phyloP scores from a whole-genome alignment of 2,329 filamentous ascomycete genomes.

The Paradendryphiella salina region DNA sequence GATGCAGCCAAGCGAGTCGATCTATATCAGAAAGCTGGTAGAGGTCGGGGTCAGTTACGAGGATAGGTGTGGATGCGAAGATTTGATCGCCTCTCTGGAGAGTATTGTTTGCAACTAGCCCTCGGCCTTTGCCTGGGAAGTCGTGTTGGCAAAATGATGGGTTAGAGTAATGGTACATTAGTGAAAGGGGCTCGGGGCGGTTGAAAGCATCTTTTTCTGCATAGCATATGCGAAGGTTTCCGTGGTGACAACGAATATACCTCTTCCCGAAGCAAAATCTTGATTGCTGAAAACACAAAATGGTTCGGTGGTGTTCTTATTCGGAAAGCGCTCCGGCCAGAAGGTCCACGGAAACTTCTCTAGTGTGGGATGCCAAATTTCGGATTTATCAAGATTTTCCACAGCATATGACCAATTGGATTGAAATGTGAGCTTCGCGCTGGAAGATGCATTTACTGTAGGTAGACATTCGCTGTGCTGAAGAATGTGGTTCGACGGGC shows the following conservation, averaged over 20 bases:
- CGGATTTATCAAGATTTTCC: constrained; percentile 29
- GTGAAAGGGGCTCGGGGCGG: constrained; percentile 20
- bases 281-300: constrained; percentile 40
- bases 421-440: constrained; percentile 14
- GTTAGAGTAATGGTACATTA: constrained; percentile 31
- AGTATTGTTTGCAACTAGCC: constrained; percentile 42
- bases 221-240: constrained; percentile 32
- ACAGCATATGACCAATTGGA: constrained; percentile 25
- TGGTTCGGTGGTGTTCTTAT: constrained; percentile 29
- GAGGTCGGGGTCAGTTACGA: constrained; percentile 34
- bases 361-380: constrained; percentile 18
- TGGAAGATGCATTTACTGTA: constrained; percentile 7
- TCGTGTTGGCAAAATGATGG: constrained; percentile 37
- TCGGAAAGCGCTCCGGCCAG: constrained; percentile 40
- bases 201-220: constrained; percentile 38
- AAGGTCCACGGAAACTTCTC: constrained; percentile 41
- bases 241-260: constrained; percentile 39
- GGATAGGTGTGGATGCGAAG: constrained; percentile 39
- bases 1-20: constrained; percentile 33
- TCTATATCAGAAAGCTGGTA: constrained; percentile 31
- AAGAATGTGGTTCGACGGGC: constrained; percentile 30
- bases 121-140: constrained; percentile 40
- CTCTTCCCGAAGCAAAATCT: constrained; percentile 36
- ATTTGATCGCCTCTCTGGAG: constrained; percentile 42
- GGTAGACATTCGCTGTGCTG: constrained; percentile 33